Percentiles rank a stretch among this genome's conserved stretches.
Conservation (phyloP, 345 rosid species). For the Euphorbia peplus region DNA sequence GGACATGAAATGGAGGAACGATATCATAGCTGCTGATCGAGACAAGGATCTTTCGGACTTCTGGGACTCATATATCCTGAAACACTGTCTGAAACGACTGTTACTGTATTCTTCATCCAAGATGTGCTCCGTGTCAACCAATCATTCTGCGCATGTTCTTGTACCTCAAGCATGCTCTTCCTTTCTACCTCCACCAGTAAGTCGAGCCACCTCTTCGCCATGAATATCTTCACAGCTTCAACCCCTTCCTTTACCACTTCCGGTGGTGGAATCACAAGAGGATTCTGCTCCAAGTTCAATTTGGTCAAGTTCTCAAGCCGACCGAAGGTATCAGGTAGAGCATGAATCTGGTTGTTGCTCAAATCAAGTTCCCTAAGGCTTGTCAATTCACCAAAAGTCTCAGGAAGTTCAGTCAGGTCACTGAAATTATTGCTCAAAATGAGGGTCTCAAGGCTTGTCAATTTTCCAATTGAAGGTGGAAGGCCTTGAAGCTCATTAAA, state of each 20-base stretch:
- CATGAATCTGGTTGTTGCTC: conserved; percentile 83
- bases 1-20: background rate
- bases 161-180: conserved; percentile 44
- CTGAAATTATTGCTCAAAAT: conserved; percentile 74
- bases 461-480: conserved; percentile 55
- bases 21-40: conserved; percentile 69
- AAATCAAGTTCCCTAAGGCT: conserved; percentile 83
- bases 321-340: conserved; percentile 82
- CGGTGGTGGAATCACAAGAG: conserved; percentile 61
- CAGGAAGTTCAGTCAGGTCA: conserved; percentile 72
- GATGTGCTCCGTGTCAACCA: conserved; percentile 88
- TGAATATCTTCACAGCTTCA: conserved; percentile 63
- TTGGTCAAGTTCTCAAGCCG: conserved; percentile 64
- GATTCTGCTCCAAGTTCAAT: conserved; percentile 69
- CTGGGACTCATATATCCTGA: conserved; percentile 44
- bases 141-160: conserved; percentile 48
- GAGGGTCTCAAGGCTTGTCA: conserved; percentile 68
- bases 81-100: conserved; percentile 31
- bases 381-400: conserved; percentile 65
- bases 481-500: conserved; percentile 75
- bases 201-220: conserved; percentile 76
- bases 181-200: conserved; percentile 68
- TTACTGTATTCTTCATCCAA: conserved; percentile 53
- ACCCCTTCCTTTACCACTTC: conserved; percentile 65
- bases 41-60: conserved; percentile 54